Base-by-base conservation (phyloP, 768 basidiomycete species). In the Collybia sordida region DNA sequence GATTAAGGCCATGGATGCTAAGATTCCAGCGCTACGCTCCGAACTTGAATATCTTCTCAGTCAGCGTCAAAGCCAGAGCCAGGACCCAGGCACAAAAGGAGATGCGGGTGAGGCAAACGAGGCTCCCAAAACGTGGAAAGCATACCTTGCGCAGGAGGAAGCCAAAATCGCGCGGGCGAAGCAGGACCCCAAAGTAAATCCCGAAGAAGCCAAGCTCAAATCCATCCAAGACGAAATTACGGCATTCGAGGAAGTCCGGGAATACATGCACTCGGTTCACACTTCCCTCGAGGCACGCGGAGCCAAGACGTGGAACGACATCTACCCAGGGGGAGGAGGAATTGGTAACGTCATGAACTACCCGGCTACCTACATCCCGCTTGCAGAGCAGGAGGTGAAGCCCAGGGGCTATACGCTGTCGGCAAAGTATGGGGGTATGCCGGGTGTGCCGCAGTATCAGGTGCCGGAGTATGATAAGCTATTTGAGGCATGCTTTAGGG, bases 401-500 rank as follows among this genome's bases (percentile, higher is more conserved):
- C 3, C 31, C 9, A 7, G 23, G 17, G 34, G n/a, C 21, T 39
- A 9, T 36, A 35, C 28, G 9, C n/a, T 22, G 38, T 9, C 24
- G 23, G 15, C 41, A 53, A 22, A 49, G 31, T 68, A 58, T 59
- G 50, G 65, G n/a, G n/a, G 65, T 60, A 53, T 64, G 49, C 48
- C 60, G 38, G 51, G 55, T 39, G 67, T 77, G 5, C 66, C 71
- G 0, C 45, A 61, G n/a, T 67, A 70, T 52, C 55, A 72, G 38
- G 63, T 62, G 17, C 50, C 62, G 15, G 51, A 60, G 2, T 85
- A 84, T 56, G 75, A 82, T 41, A 75, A 81, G 50, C 70, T 85
- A 0, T 84, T 69, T 53, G 79, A 82, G 54, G 83, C 83, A 3
- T 80, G 77, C 55, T 79, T 70, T 59, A 56, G 59, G 3, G 82